Base-by-base conservation (phyloP, 805 yeast genomes). In the Monosporozyma unispora region DNA sequence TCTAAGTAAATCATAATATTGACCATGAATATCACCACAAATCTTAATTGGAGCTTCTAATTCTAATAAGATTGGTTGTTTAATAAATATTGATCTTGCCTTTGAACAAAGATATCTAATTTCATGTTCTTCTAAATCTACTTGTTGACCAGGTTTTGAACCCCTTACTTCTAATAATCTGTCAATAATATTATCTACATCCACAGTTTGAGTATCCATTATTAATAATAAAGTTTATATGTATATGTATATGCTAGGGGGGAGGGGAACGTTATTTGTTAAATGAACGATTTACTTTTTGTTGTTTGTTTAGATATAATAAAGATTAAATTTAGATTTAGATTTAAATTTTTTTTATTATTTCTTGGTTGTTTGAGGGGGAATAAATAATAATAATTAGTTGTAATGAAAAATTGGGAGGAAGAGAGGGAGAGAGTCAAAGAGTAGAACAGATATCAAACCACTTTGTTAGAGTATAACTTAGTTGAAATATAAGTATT, bases 1-100 rank as follows among this genome's bases (percentile, higher is more conserved):
- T 70, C 99, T 84, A 67, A 91, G 78, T 61, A 91, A 79, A 70
- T 91, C 99, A 67, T 91, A 91, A 71, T 93, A 91, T 72, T 91
- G 99, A 50, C 99, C 99, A 70, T 91, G 99, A 63, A 91, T 93
- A 70, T 91, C 99, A 70, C 99, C 99, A 71, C 86, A 74, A 59
- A 81, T 82, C 70, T 89, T 90, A 63, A 91, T 91, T 50, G 99
- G 99, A 19, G 99, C 98, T 71, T 93, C 98, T 59, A 91, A 78
- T 69, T 91, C 99, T 62, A 91, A 75, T 58, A 91, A 74, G 59
- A 93, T 93, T 48, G 99, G 99, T 72, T 91, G 99, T 70, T 88
- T 96, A 67, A 91, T 93, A 71, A 91, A 91, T 63, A 91, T 93
- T 68, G 95, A 97, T 71, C 99, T 83, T 29, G 99, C 98, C 70